Base-by-base conservation (phyloP, 768 basidiomycete species). In the Lentinus brumalis region DNA sequence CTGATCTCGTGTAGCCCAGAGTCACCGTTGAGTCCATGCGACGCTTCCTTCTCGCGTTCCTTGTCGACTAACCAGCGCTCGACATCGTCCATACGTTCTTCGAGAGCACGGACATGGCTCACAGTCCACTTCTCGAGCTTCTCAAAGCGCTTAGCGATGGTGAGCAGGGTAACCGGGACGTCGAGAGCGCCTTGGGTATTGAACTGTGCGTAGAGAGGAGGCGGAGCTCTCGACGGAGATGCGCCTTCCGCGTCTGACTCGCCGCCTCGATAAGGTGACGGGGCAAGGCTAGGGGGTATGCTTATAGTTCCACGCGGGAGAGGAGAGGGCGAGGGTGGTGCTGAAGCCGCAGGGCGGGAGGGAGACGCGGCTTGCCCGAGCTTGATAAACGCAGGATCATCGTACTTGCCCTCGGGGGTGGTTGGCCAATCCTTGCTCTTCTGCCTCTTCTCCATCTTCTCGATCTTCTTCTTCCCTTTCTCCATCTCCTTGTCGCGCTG, bases 101-200 rank as follows among this genome's bases (percentile, higher is more conserved):
- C 92, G n/a, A 94, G 76, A 1, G 92, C 92, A 56, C 92, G 86
- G 3, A 93, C 91, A 66, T 94, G 92, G 6, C 90, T 86, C 3
- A 94, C 91, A 0, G 92, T 89, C 92, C 92, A 94, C 63, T 89
- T 89, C 70, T 94, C 92, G 12, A 94, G 81, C 71, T 94, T 94
- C 73, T 94, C 92, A 60, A 94, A 94, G 21, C 92, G 85, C 59
- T 83, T 84, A 12, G 91, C 89, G 45, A 94, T 85, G 11, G 83
- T 81, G 26, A 94, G 75, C 5, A 94, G 77, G 0, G 92, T 94
- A 1, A 82, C 86, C 11, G 87, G 83, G 9, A 93, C 77, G 68
- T 94, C 93, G 4, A 94, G 75, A 2, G 85, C 82, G 3, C 92
- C 92, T 50, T 87, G 83, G 1, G 81, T 59, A 41, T 81, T 85